phyloP scores from a whole-genome alignment of 805 yeast species.

The Starmerella vitae region DNA sequence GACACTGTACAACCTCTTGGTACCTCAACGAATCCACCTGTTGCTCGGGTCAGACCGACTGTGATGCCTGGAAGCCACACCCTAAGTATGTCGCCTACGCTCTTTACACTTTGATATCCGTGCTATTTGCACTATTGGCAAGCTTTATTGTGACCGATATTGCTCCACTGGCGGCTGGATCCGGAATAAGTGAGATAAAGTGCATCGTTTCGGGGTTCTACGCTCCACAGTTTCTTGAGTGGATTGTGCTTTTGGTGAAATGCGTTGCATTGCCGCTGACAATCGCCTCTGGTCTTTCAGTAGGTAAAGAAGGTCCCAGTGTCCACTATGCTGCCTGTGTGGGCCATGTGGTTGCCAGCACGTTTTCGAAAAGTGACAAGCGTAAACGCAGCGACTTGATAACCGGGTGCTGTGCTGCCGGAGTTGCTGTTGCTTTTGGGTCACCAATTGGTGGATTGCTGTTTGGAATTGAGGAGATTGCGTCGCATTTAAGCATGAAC shows the following conservation, averaged over 20 bases:
- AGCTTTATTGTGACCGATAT: slow-evolving; percentile 53
- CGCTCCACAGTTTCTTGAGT: slow-evolving; percentile 60
- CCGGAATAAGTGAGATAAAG: slow-evolving; percentile 94
- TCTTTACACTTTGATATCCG: slow-evolving; percentile 45
- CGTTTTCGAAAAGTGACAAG: slow-evolving; percentile 28
- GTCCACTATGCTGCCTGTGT: slow-evolving; percentile 96
- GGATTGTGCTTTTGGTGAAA: slow-evolving; percentile 60
- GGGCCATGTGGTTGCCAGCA: slow-evolving; percentile 48
- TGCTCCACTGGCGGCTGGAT: slow-evolving; percentile 91
- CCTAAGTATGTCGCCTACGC: slow-evolving; percentile 47
- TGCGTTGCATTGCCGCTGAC: slow-evolving; percentile 75
- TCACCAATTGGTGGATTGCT: slow-evolving; percentile 88
- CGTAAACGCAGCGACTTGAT: slow-evolving; percentile 42
- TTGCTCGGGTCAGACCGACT: slow-evolving; percentile 53
- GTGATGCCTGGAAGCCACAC: slow-evolving; percentile 47
- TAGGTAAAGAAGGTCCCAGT: slow-evolving; percentile 97
- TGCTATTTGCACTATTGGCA: slow-evolving; percentile 48
- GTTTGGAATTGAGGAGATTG: slow-evolving; percentile 83
- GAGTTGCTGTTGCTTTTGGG: slow-evolving; percentile 97
- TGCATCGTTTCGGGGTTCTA: slow-evolving; percentile 85
- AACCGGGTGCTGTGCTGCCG: slow-evolving; percentile 91
- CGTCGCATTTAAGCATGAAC: slow-evolving; percentile 49
- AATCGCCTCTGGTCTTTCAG: slow-evolving; percentile 81
- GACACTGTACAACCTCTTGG: slow-evolving; percentile 59
- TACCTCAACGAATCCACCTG: slow-evolving; percentile 66